Evolutionary conservation across 257 asterid species (phyloP).

Genomic region (Solanum lycopersicoides): DNA sequence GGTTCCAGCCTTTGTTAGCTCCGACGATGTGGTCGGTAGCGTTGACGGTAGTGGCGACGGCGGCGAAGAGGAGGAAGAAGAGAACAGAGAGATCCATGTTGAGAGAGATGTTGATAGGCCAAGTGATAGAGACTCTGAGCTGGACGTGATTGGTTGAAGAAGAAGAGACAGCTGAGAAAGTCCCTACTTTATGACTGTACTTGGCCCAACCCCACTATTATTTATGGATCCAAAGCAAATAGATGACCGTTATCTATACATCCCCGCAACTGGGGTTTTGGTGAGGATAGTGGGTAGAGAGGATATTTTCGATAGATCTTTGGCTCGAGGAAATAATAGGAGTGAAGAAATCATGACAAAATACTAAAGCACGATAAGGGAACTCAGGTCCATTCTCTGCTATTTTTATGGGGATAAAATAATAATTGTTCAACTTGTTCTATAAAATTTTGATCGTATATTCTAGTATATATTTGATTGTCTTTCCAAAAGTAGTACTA

Average conservation of each 20-base stretch:
- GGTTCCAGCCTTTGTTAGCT: slow-evolving; percentile 91
- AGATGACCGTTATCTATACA: not conserved
- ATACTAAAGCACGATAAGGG: not conserved
- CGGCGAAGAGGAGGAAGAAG: slow-evolving; percentile 35
- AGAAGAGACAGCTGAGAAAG: not conserved
- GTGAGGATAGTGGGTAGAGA: not conserved
- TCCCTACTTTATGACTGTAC: not conserved
- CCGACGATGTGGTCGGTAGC: slow-evolving; percentile 98
- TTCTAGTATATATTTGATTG: not conserved
- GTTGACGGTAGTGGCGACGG: slow-evolving; percentile 25
- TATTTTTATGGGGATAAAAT: not conserved
- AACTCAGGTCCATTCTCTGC: not conserved
- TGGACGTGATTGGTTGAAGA: slow-evolving; percentile 23
- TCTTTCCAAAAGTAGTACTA: not conserved
- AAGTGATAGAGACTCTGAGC: slow-evolving; percentile 22
- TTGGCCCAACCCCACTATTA: not conserved
- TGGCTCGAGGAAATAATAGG: fast-evolving
- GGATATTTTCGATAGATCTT: not conserved
- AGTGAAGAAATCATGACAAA: not conserved
- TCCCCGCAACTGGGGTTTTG: not conserved
- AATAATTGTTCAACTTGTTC: not conserved
- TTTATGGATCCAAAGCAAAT: not conserved
- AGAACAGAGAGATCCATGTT: slow-evolving; percentile 12
- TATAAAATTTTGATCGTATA: not conserved
- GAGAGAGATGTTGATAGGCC: slow-evolving; percentile 12